A percentile compares a stretch with the other conserved stretches of the same genome.
Conservation (phyloP, 441 rosid species). For the Aquilaria agallochum region DNA sequence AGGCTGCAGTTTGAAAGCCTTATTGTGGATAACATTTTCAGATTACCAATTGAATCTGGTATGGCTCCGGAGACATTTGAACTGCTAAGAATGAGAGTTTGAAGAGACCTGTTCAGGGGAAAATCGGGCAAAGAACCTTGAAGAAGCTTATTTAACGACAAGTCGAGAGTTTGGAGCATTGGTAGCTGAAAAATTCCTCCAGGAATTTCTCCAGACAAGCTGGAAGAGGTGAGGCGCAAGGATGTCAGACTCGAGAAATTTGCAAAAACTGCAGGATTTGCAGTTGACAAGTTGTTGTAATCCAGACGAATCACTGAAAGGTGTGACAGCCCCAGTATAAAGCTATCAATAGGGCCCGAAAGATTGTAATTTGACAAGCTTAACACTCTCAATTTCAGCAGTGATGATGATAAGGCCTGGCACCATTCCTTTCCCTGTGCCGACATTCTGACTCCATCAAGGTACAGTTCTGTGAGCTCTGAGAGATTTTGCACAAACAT, state of each 20-base stretch:
- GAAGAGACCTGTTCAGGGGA: constrained; percentile 13
- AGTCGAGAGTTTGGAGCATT: constrained; percentile 26
- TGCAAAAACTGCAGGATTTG: constrained; percentile 27
- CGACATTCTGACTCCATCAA: constrained; percentile 41
- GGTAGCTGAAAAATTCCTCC: constrained; percentile 20
- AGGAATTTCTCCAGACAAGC: constrained; percentile 32
- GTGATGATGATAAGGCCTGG: constrained; percentile 28
- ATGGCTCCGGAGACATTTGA: constrained; percentile 22
- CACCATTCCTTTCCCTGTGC: constrained; percentile 27
- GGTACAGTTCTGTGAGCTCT: constrained; percentile 23
- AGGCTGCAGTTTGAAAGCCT: constrained; percentile 9
- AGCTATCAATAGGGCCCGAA: constrained; percentile 36
- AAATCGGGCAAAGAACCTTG: constrained; percentile 14
- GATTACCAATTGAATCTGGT: constrained; percentile 29
- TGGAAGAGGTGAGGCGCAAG: constrained; percentile 17
- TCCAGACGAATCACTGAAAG: constrained; percentile 19
- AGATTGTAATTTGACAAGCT: constrained; percentile 35
- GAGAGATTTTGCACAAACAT: constrained; percentile 23
- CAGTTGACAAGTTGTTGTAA: constrained; percentile 22
- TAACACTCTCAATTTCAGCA: constrained; percentile 30
- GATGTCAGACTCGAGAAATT: constrained; percentile 17
- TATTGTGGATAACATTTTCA: constrained; percentile 15
- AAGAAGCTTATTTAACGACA: constrained; percentile 3
- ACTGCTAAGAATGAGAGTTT: not conserved
- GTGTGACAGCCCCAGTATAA: constrained; percentile 20